Evolutionary conservation across 441 rosid species (phyloP).

Genomic region (Corymbia citriodora): DNA sequence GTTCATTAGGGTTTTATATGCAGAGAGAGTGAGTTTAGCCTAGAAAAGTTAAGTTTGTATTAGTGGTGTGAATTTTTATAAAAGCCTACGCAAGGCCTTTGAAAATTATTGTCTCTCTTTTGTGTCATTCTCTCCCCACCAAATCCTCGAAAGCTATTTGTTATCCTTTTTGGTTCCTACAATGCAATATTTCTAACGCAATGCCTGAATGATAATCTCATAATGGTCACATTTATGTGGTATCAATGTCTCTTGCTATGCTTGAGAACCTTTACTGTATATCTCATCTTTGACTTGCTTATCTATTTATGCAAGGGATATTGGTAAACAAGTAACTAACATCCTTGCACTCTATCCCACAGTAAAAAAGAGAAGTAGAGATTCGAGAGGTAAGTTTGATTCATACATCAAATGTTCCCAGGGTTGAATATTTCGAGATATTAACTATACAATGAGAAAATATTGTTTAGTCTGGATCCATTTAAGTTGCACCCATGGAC

Average conservation of each 20-base stretch:
- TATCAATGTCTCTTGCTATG: neutral
- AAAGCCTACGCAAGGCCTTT: too few relatives aligned
- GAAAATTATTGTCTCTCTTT: too few relatives aligned
- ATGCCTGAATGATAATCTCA: neutral
- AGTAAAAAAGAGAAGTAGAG: neutral
- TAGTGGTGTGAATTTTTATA: too few relatives aligned
- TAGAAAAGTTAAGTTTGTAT: too few relatives aligned
- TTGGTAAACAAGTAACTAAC: neutral
- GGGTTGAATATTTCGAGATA: neutral
- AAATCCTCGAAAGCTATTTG: too few relatives aligned
- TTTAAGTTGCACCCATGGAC: neutral
- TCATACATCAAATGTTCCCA: neutral
- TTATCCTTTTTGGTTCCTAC: too few relatives aligned
- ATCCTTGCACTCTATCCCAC: neutral
- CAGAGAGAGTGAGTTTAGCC: too few relatives aligned
- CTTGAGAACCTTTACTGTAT: neutral
- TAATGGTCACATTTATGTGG: neutral
- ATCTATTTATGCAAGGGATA: too few relatives aligned
- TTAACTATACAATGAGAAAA: neutral
- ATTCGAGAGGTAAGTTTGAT: neutral
- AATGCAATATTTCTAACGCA: neutral
- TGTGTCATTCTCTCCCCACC: too few relatives aligned
- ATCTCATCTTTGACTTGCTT: too few relatives aligned
- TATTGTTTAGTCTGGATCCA: neutral
- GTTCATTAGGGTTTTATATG: too few relatives aligned